Evolutionary conservation across 768 basidiomycete genomes (phyloP).

Genomic region (Hypsizygus marmoreus): DNA sequence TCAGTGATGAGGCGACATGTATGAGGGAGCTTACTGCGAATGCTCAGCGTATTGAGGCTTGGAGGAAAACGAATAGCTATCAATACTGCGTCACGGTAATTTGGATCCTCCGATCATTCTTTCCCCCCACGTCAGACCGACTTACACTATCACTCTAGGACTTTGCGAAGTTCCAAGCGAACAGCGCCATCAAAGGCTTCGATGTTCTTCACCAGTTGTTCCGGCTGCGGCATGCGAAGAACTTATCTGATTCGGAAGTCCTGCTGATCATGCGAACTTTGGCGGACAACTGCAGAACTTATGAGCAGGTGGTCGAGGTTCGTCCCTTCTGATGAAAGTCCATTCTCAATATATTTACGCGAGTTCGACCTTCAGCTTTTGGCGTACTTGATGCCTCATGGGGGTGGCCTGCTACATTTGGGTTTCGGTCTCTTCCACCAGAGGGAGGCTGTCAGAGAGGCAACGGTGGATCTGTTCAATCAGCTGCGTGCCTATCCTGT

Average conservation of each 20-base stretch:
- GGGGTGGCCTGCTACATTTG: slow-evolving; percentile 82
- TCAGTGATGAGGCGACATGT: slow-evolving; percentile 68
- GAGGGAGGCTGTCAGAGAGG: slow-evolving; percentile 69
- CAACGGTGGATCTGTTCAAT: slow-evolving; percentile 83
- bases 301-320: slow-evolving; percentile 92
- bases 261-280: slow-evolving; percentile 75
- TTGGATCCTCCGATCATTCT: slow-evolving; percentile 2
- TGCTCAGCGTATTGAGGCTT: slow-evolving; percentile 88
- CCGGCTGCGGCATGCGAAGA: slow-evolving; percentile 73
- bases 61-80: slow-evolving; percentile 85
- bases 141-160: slow-evolving; percentile 51
- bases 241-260: slow-evolving; percentile 72
- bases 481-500: slow-evolving; percentile 78
- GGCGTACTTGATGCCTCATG: slow-evolving; percentile 70
- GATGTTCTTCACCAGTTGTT: slow-evolving; percentile 87
- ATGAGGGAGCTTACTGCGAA: slow-evolving; percentile 74
- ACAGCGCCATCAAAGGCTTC: slow-evolving; percentile 70
- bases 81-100: slow-evolving; percentile 66
- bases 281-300: slow-evolving; percentile 69
- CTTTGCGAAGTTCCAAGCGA: slow-evolving; percentile 54
- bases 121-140: background rate
- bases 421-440: slow-evolving; percentile 94
- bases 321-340: slow-evolving; percentile 10
- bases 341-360: background rate
- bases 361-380: slow-evolving; percentile 59